Percentiles rank a stretch among this genome's conserved stretches.
These are phyloP conservation scores for Peronosclerospora sorghi DNA, from an alignment of 352 stramenopile species.

Conservation along the genomic window DNA sequence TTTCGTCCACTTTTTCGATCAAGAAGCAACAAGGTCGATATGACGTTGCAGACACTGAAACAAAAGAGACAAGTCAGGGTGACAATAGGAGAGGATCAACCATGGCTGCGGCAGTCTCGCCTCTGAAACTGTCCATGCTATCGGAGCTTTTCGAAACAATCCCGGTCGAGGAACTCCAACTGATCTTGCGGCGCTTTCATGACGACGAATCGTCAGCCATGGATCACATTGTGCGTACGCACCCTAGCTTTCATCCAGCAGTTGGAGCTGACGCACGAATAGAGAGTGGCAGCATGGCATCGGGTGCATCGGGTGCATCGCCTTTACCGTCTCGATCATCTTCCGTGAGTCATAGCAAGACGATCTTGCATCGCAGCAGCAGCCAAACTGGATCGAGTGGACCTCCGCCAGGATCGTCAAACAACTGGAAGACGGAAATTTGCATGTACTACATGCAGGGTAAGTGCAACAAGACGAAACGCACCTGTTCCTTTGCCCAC, in stretches of 20 bases:
- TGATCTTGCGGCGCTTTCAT: conserved; percentile 29
- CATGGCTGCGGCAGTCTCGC: conserved; percentile 23
- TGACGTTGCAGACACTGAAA: conserved; percentile 16
- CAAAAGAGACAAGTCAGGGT: conserved; percentile 19
- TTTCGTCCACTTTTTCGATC: conserved; percentile 15
- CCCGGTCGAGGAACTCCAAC: conserved; percentile 47
- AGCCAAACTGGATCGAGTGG: conserved; percentile 14
- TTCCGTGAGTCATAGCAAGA: conserved; percentile 15
- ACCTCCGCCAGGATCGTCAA: conserved; percentile 18
- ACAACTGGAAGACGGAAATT: conserved; percentile 85
- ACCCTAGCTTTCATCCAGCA: conserved; percentile 63
- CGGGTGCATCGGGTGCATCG: conserved; percentile 13
- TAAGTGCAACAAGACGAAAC: conserved; percentile 83
- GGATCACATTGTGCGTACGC: conserved; percentile 49
- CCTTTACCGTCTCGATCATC: conserved; percentile 16
- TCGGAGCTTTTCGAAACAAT: conserved; percentile 67
- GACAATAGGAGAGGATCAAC: conserved; percentile 20
- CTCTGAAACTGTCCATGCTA: conserved; percentile 48
- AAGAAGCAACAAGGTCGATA: conserved; percentile 14
- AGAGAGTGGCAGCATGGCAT: conserved; percentile 11
- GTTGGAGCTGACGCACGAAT: conserved; percentile 14
- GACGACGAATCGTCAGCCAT: conserved; percentile 50
- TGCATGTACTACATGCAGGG: conserved; percentile 85
- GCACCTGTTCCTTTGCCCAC: conserved; percentile 82
- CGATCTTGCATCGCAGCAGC: conserved; percentile 24